Base-by-base conservation (phyloP, 2,329 filamentous ascomycete species). In the Colletotrichum plurivorum region DNA sequence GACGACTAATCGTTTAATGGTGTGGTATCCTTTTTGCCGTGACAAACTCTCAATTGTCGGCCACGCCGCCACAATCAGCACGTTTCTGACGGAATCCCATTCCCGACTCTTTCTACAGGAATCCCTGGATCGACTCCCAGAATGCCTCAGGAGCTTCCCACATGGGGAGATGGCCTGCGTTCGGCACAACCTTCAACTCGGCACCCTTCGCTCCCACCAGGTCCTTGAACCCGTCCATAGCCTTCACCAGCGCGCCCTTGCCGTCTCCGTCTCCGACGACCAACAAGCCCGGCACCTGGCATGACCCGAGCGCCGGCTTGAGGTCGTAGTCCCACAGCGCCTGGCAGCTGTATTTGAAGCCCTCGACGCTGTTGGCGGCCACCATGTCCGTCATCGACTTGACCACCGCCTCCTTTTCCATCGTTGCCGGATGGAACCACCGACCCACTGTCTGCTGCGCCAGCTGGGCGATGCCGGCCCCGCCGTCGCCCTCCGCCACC, bases 81-180 rank as follows among this genome's bases (percentile, higher is more conserved):
- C 16, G 16, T 16, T 27, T n/a, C 43, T 39, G 49, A 9, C n/a
- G 16, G 45, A 20, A 25, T 10, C 9, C 3, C 4, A 20, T 18
- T 10, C 9, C 3, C 7, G 5, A 27, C 12, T 53, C n/a, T 36
- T 53, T 36, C 10, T 73, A 87, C 67, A 93, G 73, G 71, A 93
- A 93, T 9, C 78, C 82, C 49, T 84, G 81, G 2, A 95, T 83
- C 53, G 88, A 88, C 31, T 86, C 82, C 76, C 91, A 91, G 77
- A 95, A 94, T 4, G 85, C 89, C 65, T 84, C 80, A 0, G 93
- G 90, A 72, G 89, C 87, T 80, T 97, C 94, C 55, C 90, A 90
- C 93, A 97, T 97, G 0, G 94, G 94, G 75, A 97, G 80, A 82
- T 97, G 94, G 0, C 94, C 94, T 0, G 93, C 90, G 9, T 86